phyloP scores from a whole-genome alignment of 2,329 filamentous ascomycete species.

The Ascochyta rabiei region DNA sequence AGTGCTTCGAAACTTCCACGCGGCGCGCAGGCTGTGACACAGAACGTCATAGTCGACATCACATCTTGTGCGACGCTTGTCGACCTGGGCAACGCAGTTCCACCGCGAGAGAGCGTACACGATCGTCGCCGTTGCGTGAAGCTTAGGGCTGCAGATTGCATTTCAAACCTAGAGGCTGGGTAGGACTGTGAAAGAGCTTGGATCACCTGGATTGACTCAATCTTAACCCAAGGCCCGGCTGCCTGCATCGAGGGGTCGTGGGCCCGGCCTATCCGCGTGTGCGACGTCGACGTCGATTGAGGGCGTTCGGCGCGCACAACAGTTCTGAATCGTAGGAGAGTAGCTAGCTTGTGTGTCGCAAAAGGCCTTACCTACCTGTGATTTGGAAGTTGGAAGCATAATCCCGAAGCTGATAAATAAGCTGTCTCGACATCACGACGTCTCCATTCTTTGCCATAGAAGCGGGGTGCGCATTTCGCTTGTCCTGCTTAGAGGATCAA shows the following conservation, averaged over 20 bases:
- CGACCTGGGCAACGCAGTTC: neutral
- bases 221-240: constrained; percentile 9
- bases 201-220: constrained; percentile 1
- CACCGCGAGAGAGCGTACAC: neutral
- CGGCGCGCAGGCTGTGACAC: neutral
- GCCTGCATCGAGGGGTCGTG: constrained; percentile 6
- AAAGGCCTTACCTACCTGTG: neutral
- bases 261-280: constrained; percentile 4
- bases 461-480: neutral
- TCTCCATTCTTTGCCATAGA: neutral
- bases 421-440: neutral
- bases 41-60: no score
- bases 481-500: neutral
- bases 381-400: neutral
- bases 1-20: neutral
- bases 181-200: constrained; percentile 5
- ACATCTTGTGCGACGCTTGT: neutral
- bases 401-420: neutral
- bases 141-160: neutral
- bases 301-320: neutral
- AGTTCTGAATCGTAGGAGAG: neutral
- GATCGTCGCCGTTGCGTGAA: neutral
- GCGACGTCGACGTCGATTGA: constrained; percentile 4
- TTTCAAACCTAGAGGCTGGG: neutral
- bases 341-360: neutral